Base-by-base conservation (phyloP, 257 asterid genomes). In the Scutellaria galericulata region DNA sequence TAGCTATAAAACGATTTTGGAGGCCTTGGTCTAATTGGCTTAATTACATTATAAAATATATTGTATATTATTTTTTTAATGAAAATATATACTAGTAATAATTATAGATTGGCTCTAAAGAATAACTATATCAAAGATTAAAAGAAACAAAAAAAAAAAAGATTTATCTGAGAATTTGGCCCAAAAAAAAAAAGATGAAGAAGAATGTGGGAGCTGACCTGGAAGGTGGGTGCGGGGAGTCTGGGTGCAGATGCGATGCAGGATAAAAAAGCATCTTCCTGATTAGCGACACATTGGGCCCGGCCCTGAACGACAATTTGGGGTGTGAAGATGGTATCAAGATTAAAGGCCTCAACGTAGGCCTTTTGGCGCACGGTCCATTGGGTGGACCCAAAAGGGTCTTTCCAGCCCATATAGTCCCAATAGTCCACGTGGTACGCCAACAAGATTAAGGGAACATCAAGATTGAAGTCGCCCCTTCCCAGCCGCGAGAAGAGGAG, bases 331-430 rank as follows among this genome's bases (percentile, higher is more conserved):
- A 93, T 80, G 0, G 95, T 84, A 10, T 93, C 98, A 0, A 90
- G 90, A 7, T 81, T 78, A 0, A 90, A 72, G 64, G 92, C 66
- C 73, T 90, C 98, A 2, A 93, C 90, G 45, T 93, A 93, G 31
- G 88, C 91, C 87, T 93, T 93, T 18, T 93, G 96, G 18, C 97
- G 76, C 0, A 91, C 97, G 31, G 98, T 93, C 98, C 98, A 93
- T 44, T 80, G 84, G 77, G 84, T 83, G 0, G 97, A 93, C n/a
- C 87, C 96, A 39, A 81, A 93, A 0, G 96, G 94, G 18, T 93
- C 98, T 70, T 88, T 93, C 98, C 98, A 93, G 22, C 97, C 98
- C 79, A 73, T 86, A 41, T 93, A 91, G 69, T 93, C 97, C 97
- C 98, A 93, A 56, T 83, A 84, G 71, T 93, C 97, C 12, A 93